Conservation (phyloP, 345 rosid species). For the Mercurialis annua region DNA sequence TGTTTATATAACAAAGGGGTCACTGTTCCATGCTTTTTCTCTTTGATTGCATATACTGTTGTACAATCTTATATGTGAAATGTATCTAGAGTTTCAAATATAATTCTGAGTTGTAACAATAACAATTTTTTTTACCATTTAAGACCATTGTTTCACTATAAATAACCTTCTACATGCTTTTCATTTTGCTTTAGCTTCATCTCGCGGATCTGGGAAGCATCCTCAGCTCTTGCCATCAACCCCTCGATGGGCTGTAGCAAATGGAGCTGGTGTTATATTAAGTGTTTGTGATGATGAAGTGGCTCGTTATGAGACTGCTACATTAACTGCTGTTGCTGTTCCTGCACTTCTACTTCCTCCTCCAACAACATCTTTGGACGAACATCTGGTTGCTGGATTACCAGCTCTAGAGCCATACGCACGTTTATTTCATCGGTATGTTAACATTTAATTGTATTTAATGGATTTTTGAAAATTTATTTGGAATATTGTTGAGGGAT, state of each 20-base stretch:
- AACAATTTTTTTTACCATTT: no score
- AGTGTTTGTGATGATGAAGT: conserved; percentile 99
- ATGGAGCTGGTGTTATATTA: conserved; percentile 95
- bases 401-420: conserved; percentile 99
- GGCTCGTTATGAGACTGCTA: conserved; percentile 89
- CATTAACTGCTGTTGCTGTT: conserved; percentile 91
- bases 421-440: conserved; percentile 83
- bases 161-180: neutral
- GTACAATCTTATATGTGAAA: no score
- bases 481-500: conserved; percentile 4
- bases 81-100: no score
- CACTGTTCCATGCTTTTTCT: no score
- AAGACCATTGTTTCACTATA: no score
- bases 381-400: conserved; percentile 95
- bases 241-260: conserved; percentile 99
- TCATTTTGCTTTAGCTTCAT: conserved; percentile 61
- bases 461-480: conserved; percentile 1
- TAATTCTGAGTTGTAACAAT: no score
- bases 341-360: conserved; percentile 99
- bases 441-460: conserved; percentile 2
- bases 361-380: conserved; percentile 90
- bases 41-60: no score
- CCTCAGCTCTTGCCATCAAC: conserved; percentile 93
- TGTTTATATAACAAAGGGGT: no score
- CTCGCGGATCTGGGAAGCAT: conserved; percentile 96